phyloP scores from a whole-genome alignment of 73 alveolate genomes.

The Blepharisma japonicum region DNA sequence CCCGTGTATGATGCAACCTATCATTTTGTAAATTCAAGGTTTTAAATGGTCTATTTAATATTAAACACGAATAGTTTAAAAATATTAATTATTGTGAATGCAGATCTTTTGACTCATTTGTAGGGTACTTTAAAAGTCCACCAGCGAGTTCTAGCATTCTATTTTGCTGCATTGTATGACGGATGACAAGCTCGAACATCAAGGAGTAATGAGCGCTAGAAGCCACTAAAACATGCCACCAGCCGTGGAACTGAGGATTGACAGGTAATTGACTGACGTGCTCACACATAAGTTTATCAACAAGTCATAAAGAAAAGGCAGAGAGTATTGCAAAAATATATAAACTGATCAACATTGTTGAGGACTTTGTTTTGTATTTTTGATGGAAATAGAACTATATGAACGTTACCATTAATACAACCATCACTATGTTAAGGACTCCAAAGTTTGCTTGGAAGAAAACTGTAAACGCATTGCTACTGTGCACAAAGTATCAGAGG shows the following conservation, averaged over 20 bases:
- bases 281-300: background rate
- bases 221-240: constrained; percentile 28
- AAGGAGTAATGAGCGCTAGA: constrained; percentile 21
- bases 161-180: too few relatives aligned
- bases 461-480: background rate
- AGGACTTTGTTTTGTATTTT: background rate
- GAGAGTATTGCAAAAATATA: background rate
- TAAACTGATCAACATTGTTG: background rate
- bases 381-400: background rate
- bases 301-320: background rate
- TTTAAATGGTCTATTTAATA: too few relatives aligned
- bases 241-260: constrained; percentile 2
- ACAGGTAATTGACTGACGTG: background rate
- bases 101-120: too few relatives aligned
- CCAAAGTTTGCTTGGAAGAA: constrained; percentile 5
- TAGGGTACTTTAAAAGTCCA: too few relatives aligned
- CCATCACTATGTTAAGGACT: background rate
- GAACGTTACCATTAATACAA: constrained; percentile 7
- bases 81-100: too few relatives aligned
- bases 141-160: too few relatives aligned
- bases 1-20: too few relatives aligned
- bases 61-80: too few relatives aligned
- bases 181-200: background rate
- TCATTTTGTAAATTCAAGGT: too few relatives aligned
- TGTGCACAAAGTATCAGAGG: background rate